phyloP scores from a whole-genome alignment of 1,139 yeast genomes.

The Schizosaccharomyces versatilis region DNA sequence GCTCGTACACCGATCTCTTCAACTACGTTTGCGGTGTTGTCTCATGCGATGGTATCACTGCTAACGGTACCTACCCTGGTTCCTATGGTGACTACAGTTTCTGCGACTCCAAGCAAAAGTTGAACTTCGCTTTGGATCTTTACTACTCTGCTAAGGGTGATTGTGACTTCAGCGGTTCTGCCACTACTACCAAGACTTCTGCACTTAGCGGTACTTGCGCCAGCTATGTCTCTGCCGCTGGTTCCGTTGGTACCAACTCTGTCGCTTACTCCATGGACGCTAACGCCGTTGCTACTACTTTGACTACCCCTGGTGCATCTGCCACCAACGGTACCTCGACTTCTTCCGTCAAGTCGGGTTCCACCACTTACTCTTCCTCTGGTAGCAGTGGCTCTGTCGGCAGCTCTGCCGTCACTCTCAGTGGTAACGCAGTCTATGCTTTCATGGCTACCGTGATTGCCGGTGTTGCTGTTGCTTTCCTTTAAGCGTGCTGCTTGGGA shows the following conservation, averaged over 20 bases:
- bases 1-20: slow-evolving; percentile 22
- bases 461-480: not conserved
- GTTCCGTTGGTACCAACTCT: not conserved
- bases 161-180: slow-evolving; percentile 8
- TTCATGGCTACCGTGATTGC: not conserved
- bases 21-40: slow-evolving; percentile 28
- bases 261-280: not conserved
- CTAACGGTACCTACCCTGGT: slow-evolving; percentile 24
- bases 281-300: not conserved
- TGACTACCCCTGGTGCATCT: not conserved
- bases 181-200: not conserved
- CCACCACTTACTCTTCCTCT: not conserved
- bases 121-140: slow-evolving; percentile 33
- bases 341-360: not conserved
- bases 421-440: not conserved
- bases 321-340: not conserved
- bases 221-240: slow-evolving; percentile 1
- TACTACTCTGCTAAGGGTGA: slow-evolving; percentile 21
- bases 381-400: not conserved
- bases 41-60: slow-evolving; percentile 29
- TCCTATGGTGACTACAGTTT: slow-evolving; percentile 36
- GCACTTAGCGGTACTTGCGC: slow-evolving; percentile 2
- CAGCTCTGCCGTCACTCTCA: not conserved
- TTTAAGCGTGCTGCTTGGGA: not conserved
- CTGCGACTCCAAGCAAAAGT: slow-evolving; percentile 30